Evolutionary conservation across 805 yeast species (phyloP), one percentile per base, ranked within the genome.

Genomic region (Hemisphaericaspora nanyangensis): DNA sequence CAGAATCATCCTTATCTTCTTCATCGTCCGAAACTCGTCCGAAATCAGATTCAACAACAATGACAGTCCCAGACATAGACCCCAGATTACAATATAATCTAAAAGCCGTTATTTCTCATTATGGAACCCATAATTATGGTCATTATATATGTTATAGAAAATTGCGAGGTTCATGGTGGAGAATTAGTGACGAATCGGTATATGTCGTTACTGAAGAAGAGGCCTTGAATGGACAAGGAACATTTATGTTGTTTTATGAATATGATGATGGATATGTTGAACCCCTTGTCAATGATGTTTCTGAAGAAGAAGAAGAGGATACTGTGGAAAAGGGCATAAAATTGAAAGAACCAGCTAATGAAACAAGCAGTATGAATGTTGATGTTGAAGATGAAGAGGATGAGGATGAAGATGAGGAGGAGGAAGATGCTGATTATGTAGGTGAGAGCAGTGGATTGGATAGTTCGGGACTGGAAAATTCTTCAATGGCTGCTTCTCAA

Each of bases 111-210:
- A 85, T 91, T 32, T 81, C 91, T 1, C 99, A 91, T 60, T 90
- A 83, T 58, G 99, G 99, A 35, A 85, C 96, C 1, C 97, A 93
- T 52, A 89, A 91, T 52, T 93, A 88, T 57, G 99, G 99, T n/a
- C 99, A 91, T 60, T 91, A 91, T 56, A 85, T 91, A 44, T 88
- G 95, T 30, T 91, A 77, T 64, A 78, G 97, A 54, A 82, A 79
- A 52, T 74, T 67, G 42, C 76, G 95, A 48, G 93, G 90, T 2
- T 72, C 79, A 8, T 91, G 99, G 99, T 90, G 96, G 95, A 77
- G 96, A 56, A 82, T 90, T 15, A 83, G 93, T 50, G 99, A 93
- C 60, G 95, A 89, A 55, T 79, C 81, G 3, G 95, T 90, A 3
- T 79, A 87, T 43, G 73, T 85, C 24, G 88, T 87, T 3, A 75